Evolutionary conservation across 768 basidiomycete genomes (phyloP), one percentile per base, ranked within the genome.

Genomic region (Lactarius sp.): DNA sequence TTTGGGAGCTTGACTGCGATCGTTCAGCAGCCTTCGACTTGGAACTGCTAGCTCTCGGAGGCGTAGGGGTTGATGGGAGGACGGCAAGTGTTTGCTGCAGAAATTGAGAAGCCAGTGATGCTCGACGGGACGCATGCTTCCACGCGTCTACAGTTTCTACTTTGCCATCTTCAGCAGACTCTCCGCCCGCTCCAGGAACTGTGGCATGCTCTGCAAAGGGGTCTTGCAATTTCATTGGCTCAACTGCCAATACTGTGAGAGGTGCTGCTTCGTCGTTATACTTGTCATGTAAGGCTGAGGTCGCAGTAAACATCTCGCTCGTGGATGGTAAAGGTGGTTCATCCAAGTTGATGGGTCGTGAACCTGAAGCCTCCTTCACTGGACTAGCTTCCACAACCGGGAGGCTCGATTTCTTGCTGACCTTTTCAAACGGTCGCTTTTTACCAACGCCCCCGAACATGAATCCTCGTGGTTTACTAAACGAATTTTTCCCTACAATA

Each of bases 11-110:
- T 6, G 34, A n/a, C 52, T 69, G 33, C 70, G 69, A 6, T 64
- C 36, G 68, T 57, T 49, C 60, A 42, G 52, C 61, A 68, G 51
- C 66, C 66, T 61, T 69, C 44, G 53, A 68, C 61, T 62, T 70
- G 42, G 34, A 64, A 59, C 41, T 33, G 42, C 66, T 55, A 39
- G 50, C 53, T 51, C 54, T 56, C 47, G 68, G 67, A 2, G 72
- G 69, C 10, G 76, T 71, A 33, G 75, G 72, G 3, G 79, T 77
- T 49, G 76, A 68, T 47, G 83, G 82, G 36, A 83, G 69, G 4
- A 76, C 74, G n/a, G 77, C 81, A 39, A 88, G 70, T 6, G 87
- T 89, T 69, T 84, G 81, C 3, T 86, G 82, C 39, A 88, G 79
- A 4, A 82, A 79, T 60, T 85, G 81, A 27, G 81, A 82, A 0